phyloP scores from a whole-genome alignment of 78 protist genomes.

The Corallochytrium limacisporum region DNA sequence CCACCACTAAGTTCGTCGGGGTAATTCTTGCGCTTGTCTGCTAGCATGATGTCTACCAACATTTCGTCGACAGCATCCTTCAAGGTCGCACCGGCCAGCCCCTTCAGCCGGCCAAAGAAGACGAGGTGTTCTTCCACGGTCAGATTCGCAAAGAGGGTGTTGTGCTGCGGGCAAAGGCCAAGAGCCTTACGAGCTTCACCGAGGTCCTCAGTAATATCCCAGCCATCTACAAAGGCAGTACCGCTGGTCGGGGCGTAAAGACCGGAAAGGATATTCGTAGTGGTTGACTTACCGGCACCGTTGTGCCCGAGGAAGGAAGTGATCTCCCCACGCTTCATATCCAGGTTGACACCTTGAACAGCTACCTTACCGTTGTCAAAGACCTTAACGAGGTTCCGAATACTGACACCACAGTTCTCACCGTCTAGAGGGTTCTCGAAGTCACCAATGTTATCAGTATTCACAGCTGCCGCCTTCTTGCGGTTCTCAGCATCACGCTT shows the following conservation, averaged over 20 bases:
- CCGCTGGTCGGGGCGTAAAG: conserved; percentile 33
- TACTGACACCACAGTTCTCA: too few species aligned
- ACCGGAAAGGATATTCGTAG: conserved; percentile 50
- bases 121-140: conserved; percentile 40
- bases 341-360: conserved; percentile 1
- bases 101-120: conserved; percentile 43
- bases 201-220: background rate
- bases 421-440: too few species aligned
- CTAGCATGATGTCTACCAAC: conserved; percentile 32
- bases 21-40: conserved; percentile 1
- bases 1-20: conserved; percentile 42
- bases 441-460: too few species aligned
- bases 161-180: conserved; percentile 79
- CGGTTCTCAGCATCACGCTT: too few species aligned
- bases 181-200: conserved; percentile 17
- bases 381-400: too few species aligned
- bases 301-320: conserved; percentile 54
- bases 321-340: conserved; percentile 9
- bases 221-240: conserved; percentile 1
- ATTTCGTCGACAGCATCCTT: conserved; percentile 17
- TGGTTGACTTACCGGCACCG: conserved; percentile 74
- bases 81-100: background rate
- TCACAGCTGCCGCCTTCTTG: too few species aligned
- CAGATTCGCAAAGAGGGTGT: conserved; percentile 45
- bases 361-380: conserved; percentile 10